Base-by-base conservation (phyloP, 129 eudicot genomes). In the Centaurea solstitialis region DNA sequence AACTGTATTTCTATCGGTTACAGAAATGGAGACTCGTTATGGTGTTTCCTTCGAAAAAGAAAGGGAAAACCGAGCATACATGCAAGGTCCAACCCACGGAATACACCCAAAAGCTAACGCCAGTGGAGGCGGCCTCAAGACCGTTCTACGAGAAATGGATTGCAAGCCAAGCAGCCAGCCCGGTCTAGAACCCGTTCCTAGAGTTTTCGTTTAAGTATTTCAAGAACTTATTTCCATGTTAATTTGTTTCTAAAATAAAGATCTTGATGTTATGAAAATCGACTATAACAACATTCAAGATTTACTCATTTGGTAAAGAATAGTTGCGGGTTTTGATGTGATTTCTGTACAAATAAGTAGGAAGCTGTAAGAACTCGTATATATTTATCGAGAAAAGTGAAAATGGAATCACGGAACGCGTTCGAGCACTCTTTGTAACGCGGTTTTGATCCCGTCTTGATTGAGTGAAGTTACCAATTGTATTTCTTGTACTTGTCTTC, bases 401-500 rank as follows among this genome's bases (percentile, higher is more conserved):
- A 18, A 23, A 22, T 7, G 5, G 62, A 81, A 20, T 92, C 87
- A 94, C 5, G 98, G 98, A 41, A 95, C 90, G 7, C 99, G 98
- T 70, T 93, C 99, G 35, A 95, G 82, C 22, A 93, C 99, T 76
- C 92, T 87, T 80, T 91, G 95, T 79, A 95, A 66, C 17, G 99
- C 97, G 78, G 43, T 82, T 79, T 95, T 95, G 39, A 95, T 91
- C 37, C 99, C 99, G 7, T 89, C 98, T 91, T 92, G 99, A 88
- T 91, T 82, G 73, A 95, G 99, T 72, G 93, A 80, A 18, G 99
- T 95, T 33, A 83, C 83, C 65, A 95, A 76, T 47, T 88, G 99
- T 80, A 95, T 92, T 84, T 93, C 98, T 67, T 95, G 99, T 41
- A 95, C 99, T 88, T 96, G 98, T 89, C 99, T 81, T 71, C 99